Evolutionary conservation across 148 eudicot genomes (phyloP).

Genomic region (Persicaria tinctoria): DNA sequence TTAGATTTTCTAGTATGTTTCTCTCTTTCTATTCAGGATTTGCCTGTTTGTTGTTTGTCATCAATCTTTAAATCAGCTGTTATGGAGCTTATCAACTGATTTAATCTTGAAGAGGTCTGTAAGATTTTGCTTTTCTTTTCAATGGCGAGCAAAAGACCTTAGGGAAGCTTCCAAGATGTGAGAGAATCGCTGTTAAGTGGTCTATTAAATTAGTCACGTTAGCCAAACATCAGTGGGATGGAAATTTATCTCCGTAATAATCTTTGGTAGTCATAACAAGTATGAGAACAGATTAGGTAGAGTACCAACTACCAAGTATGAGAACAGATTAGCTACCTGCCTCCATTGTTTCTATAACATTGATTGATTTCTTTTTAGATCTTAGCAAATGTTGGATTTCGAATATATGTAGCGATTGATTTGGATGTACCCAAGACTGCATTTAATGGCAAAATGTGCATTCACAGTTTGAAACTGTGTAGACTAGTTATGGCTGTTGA

Average conservation of each 20-base stretch:
- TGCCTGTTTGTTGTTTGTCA: not conserved
- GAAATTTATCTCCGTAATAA: too few relatives aligned
- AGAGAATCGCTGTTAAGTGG: too few relatives aligned
- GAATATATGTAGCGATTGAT: not conserved
- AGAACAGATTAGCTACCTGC: not conserved
- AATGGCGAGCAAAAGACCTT: too few relatives aligned
- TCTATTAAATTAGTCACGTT: too few relatives aligned
- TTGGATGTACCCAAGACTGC: not conserved
- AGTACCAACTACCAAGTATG: too few relatives aligned
- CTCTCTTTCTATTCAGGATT: not conserved
- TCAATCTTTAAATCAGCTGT: conserved; percentile 3
- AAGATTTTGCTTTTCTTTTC: too few relatives aligned
- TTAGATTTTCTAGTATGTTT: not conserved
- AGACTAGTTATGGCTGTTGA: too few relatives aligned
- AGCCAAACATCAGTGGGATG: too few relatives aligned
- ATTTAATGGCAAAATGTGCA: not conserved
- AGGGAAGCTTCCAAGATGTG: too few relatives aligned
- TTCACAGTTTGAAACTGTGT: too few relatives aligned
- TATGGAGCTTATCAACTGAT: not conserved
- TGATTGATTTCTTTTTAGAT: not conserved
- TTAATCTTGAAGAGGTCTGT: not conserved
- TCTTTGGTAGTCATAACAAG: too few relatives aligned
- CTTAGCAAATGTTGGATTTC: not conserved
- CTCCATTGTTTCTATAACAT: not conserved
- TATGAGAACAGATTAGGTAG: too few relatives aligned